Evolutionary conservation across 164 flowering plant genomes (phyloP).

Genomic region (Magnolia officinalis): DNA sequence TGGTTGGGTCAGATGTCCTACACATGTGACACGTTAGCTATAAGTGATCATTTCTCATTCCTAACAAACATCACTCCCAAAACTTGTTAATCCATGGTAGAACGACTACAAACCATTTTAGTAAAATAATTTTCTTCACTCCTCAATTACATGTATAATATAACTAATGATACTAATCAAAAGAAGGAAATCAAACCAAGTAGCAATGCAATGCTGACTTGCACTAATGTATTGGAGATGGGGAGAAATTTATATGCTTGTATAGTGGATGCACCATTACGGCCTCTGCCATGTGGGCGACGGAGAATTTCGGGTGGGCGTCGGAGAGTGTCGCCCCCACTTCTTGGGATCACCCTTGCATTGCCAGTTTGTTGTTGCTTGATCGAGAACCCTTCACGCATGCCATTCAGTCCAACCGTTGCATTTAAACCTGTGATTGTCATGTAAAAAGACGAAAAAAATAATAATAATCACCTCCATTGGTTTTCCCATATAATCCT

Average conservation of each 20-base stretch:
- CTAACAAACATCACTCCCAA: no score
- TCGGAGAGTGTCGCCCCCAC: neutral
- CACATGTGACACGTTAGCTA: no score
- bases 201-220: neutral
- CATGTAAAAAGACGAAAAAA: neutral
- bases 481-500: no score
- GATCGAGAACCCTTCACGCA: neutral
- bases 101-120: neutral
- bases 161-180: neutral
- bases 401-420: neutral
- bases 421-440: neutral
- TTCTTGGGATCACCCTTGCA: neutral
- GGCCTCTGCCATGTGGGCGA: neutral
- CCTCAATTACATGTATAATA: no score
- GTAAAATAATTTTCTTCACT: no score
- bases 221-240: neutral
- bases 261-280: neutral
- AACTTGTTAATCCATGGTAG: neutral
- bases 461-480: no score
- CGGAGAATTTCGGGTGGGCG: neutral
- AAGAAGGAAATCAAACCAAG: neutral
- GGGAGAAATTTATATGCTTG: neutral
- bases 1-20: no score
- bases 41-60: no score
- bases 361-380: neutral